Conservation (phyloP, 306 rosid genomes). For the Mimosa pudica region DNA sequence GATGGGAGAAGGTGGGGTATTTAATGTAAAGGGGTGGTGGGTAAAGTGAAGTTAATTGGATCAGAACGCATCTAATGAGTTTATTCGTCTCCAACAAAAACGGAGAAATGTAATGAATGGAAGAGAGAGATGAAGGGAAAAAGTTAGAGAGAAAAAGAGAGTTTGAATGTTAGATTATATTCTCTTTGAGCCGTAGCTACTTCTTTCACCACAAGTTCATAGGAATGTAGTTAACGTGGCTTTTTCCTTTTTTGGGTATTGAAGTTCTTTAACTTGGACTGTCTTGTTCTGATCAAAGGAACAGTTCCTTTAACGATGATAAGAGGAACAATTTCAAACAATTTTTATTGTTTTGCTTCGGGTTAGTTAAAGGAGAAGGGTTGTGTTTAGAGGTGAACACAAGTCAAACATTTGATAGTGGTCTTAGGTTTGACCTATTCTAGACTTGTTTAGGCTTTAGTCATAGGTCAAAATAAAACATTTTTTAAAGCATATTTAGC, state of each 20-base stretch:
- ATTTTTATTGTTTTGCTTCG: too few species aligned
- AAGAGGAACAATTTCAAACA: too few species aligned
- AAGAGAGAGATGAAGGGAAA: background rate
- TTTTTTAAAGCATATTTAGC: too few species aligned
- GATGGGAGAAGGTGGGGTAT: constrained; percentile 23
- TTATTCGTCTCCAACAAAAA: constrained; percentile 76
- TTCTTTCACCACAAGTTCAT: constrained; percentile 13
- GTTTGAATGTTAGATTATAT: background rate
- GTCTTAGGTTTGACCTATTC: too few species aligned
- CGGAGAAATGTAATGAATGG: constrained; percentile 62
- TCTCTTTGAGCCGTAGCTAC: constrained; percentile 14
- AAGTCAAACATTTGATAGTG: too few species aligned
- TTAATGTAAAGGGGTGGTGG: constrained; percentile 27
- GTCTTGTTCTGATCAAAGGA: background rate
- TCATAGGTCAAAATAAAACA: too few species aligned
- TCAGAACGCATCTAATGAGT: constrained; percentile 37
- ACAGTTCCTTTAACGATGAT: too few species aligned
- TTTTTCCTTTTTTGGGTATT: background rate
- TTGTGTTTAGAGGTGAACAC: too few species aligned
- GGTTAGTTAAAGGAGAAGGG: too few species aligned
- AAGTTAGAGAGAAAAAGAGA: too few species aligned
- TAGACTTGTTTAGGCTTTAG: too few species aligned
- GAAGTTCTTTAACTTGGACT: background rate
- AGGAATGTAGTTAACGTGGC: background rate
- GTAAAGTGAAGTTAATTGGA: constrained; percentile 56